phyloP scores from a whole-genome alignment of 441 rosid genomes.

The Breynia disticha region DNA sequence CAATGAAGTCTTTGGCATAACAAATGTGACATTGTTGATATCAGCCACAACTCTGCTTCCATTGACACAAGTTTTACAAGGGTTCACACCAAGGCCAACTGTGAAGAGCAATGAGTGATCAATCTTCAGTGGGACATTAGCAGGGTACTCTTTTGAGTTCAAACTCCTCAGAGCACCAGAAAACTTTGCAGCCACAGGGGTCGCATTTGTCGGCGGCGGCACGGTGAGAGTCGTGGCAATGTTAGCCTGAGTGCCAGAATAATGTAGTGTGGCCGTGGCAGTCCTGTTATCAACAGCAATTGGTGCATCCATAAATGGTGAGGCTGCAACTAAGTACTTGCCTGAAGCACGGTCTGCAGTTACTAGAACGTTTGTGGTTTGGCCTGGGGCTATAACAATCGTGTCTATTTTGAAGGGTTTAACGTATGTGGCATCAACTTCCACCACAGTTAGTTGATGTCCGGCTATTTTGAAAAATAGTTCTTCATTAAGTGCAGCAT shows the following conservation, averaged over 20 bases:
- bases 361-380: conserved; percentile 74
- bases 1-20: conserved; percentile 63
- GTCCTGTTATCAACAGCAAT: conserved; percentile 60
- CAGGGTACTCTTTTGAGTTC: conserved; percentile 59
- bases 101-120: conserved; percentile 65
- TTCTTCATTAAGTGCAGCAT: conserved; percentile 87
- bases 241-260: conserved; percentile 42
- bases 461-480: conserved; percentile 85
- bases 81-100: conserved; percentile 52
- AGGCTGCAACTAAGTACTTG: conserved; percentile 48
- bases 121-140: conserved; percentile 51
- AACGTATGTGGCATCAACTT: conserved; percentile 78
- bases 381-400: conserved; percentile 64
- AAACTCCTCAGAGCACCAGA: conserved; percentile 51
- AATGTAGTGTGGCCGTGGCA: conserved; percentile 57
- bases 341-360: conserved; percentile 39
- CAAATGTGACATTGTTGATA: conserved; percentile 67
- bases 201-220: conserved; percentile 68
- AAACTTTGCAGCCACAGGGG: conserved; percentile 42
- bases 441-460: conserved; percentile 72
- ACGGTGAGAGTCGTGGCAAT: conserved; percentile 32
- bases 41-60: conserved; percentile 62
- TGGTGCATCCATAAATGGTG: conserved; percentile 80
- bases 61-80: conserved; percentile 57
- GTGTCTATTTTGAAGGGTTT: conserved; percentile 70